These are phyloP conservation scores for Ganoderma leucocontextum DNA, from an alignment of 1,284 basidiomycete genomes.

Conservation along the genomic window DNA sequence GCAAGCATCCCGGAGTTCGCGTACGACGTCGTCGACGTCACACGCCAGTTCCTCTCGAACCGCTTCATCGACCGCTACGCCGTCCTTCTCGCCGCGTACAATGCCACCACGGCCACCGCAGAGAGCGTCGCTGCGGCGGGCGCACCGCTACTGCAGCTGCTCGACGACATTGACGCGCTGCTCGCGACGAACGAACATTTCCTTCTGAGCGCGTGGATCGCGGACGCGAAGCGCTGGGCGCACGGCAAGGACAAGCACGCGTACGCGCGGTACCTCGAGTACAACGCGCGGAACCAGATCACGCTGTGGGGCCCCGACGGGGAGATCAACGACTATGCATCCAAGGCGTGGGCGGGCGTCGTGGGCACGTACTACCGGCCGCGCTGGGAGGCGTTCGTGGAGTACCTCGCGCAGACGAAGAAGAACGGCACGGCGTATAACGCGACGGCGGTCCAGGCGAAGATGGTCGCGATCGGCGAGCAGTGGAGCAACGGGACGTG, in stretches of 20 bases:
- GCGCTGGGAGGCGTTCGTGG: slow-evolving; percentile 49
- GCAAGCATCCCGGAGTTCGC: slow-evolving; percentile 44
- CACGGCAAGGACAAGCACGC: slow-evolving; percentile 28
- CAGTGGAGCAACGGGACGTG: slow-evolving; percentile 42
- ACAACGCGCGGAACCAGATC: slow-evolving; percentile 54
- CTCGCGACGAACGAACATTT: slow-evolving; percentile 48
- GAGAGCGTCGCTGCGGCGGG: slow-evolving; percentile 38
- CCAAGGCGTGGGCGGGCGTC: slow-evolving; percentile 56
- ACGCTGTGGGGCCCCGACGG: slow-evolving; percentile 54
- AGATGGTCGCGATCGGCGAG: slow-evolving; percentile 46
- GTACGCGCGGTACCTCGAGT: slow-evolving; percentile 49
- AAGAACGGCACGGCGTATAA: slow-evolving; percentile 42
- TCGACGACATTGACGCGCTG: slow-evolving; percentile 48
- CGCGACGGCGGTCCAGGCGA: slow-evolving; percentile 32
- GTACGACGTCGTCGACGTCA: slow-evolving; percentile 52
- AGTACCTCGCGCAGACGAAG: slow-evolving; percentile 44
- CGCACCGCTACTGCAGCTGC: slow-evolving; percentile 41
- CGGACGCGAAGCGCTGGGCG: slow-evolving; percentile 45
- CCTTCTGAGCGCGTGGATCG: slow-evolving; percentile 49
- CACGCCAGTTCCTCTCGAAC: slow-evolving; percentile 52
- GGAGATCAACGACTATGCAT: slow-evolving; percentile 53
- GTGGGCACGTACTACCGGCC: slow-evolving; percentile 48
- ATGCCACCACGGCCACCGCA: slow-evolving; percentile 33
- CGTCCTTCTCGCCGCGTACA: slow-evolving; percentile 43
- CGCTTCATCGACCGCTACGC: slow-evolving; percentile 48